Percentiles rank a stretch among this genome's conserved stretches.
phyloP scores from a whole-genome alignment of 306 rosid species.

The Cicer cuneatum region DNA sequence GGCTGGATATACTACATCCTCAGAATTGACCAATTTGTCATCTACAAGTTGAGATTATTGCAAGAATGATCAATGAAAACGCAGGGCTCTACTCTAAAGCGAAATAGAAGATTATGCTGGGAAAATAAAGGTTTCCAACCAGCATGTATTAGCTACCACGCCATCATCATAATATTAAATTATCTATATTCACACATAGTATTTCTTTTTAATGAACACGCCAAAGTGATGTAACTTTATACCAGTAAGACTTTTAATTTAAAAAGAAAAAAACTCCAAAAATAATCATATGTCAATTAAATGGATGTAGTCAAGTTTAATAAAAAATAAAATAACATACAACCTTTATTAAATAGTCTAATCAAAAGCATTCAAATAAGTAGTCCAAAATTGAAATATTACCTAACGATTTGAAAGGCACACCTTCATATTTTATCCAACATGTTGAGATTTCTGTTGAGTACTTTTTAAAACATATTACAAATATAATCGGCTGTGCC shows the following conservation, averaged over 20 bases:
- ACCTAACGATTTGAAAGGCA: slow-evolving; percentile 11
- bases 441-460: neutral
- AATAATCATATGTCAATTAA: too few relatives aligned
- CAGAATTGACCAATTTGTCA: slow-evolving; percentile 19
- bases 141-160: neutral
- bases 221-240: too few relatives aligned
- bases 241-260: too few relatives aligned
- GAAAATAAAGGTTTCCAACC: neutral
- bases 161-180: neutral
- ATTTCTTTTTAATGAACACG: too few relatives aligned
- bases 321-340: too few relatives aligned
- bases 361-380: neutral
- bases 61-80: slow-evolving; percentile 21
- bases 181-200: neutral
- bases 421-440: slow-evolving; percentile 5
- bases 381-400: slow-evolving; percentile 4
- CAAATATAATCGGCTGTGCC: slow-evolving; percentile 23
- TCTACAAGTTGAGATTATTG: slow-evolving; percentile 32
- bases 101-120: slow-evolving; percentile 1
- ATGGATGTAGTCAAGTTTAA: too few relatives aligned
- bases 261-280: too few relatives aligned
- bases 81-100: neutral
- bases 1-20: neutral
- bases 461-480: neutral
- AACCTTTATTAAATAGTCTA: too few relatives aligned